Evolutionary conservation across 2,329 filamentous ascomycete genomes (phyloP), one percentile per base, ranked within the genome.

Genomic region (Fusarium hainanense): DNA sequence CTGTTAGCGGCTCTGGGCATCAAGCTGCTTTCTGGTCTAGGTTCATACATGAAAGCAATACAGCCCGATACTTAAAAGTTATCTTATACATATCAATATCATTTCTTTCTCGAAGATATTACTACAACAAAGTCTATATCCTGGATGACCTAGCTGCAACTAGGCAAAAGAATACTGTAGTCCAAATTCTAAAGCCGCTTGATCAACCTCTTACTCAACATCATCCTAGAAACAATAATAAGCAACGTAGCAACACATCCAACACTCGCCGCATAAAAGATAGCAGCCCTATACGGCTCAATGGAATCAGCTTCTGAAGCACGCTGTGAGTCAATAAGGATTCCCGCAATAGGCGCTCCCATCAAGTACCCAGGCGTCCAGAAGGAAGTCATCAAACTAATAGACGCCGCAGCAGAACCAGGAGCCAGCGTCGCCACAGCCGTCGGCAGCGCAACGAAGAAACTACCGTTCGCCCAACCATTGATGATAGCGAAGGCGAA

Each of bases 381-480:
- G 4, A 49, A 51, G 0, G 63, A 54, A 3, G 43, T 41, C 30
- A 66, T 49, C 4, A 66, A 18, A 3, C 54, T 61, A 0, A 66
- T 43, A 4, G 60, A 47, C 0, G 59, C 62, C 0, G 62, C 41
- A 3, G 62, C 62, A 5, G 48, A 54, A 6, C 49, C 62, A 3
- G 55, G 48, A 4, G 49, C 61, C 6, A 60, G 30, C 3, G 37
- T 28, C 2, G 55, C 61, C 16, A 66, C 62, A 25, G 62, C 62
- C 1, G 63, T 66, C 0, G 63, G 61, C 4, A 66, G n/a, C 7
- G 63, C 48, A 14, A 66, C 61, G 1, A 54, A 60, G 18, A 66
- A 66, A 0, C 49, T 47, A 1, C 61, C 63, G n/a, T 66, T 66
- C 0, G 63, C 48, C 1, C 48, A 54, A 0, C 63, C 61, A 1